Base-by-base conservation (phyloP, 1,284 basidiomycete species). In the Golubevia sp. region DNA sequence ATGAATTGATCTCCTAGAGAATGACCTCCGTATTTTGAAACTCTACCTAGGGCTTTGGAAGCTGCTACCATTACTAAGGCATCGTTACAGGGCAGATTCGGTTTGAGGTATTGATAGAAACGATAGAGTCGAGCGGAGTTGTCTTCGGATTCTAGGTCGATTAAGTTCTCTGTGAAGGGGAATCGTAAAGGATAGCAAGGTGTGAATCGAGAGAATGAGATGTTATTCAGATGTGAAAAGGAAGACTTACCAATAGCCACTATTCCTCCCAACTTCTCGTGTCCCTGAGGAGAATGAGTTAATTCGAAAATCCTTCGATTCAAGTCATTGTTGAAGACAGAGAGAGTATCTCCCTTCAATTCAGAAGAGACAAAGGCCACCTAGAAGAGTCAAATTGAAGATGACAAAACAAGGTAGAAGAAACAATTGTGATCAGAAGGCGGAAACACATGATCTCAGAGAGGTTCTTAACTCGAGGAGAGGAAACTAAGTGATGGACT, bases 21-120 rank as follows among this genome's bases (percentile, higher is more conserved):
- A 0, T 90, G 87, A 1, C 92, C 92, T 50, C 92, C 91, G 62
- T 91, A 90, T 64, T 90, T 88, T 30, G 91, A 91, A 70, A 94
- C 92, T 69, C 90, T 88, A 0, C 92, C 92, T 23, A 93, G 87
- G 1, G 91, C 92, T 79, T 92, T 92, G 23, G 92, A 92, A 1
- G 92, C 92, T 1, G 91, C 90, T 55, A 93, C 87, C 92, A 94
- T 94, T 75, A 94, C 90, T 80, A 90, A 91, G 73, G 91, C 88
- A 82, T 94, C 93, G 67, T 88, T 88, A 79, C 91, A 91, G 5
- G 92, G 92, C 20, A 94, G 87, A 24, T 93, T 88, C 54, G 90
- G 88, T 79, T 93, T 93, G 84, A 93, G 91, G 85, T 94, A 94
- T 85, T 94, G 93, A 87, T 92, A 94, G 84, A 94, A 91, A 48